Percentiles rank a stretch among this genome's conserved stretches.
Conservation (phyloP, 768 basidiomycete genomes). For the Phlebiopsis flavidoalba region DNA sequence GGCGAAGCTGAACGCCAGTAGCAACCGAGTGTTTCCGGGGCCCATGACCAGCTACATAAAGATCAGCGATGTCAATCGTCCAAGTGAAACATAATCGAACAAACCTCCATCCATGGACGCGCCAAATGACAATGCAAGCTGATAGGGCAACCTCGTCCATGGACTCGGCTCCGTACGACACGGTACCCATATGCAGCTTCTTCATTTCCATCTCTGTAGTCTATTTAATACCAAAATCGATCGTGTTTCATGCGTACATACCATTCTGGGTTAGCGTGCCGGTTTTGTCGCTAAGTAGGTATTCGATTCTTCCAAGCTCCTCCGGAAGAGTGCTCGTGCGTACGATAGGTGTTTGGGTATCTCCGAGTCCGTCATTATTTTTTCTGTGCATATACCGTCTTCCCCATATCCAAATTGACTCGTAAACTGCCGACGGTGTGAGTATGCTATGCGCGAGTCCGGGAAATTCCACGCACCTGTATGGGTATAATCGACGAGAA, state of each 20-base stretch:
- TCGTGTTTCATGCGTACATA: constrained; percentile 28
- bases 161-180: constrained; percentile 95
- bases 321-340: constrained; percentile 97
- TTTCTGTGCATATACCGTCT: constrained; percentile 94
- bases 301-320: constrained; percentile 92
- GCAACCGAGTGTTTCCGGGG: constrained; percentile 39
- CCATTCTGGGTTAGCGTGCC: constrained; percentile 98
- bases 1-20: constrained; percentile 80
- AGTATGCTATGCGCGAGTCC: neutral
- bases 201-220: constrained; percentile 96
- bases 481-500: constrained; percentile 99
- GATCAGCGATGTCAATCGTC: neutral
- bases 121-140: constrained; percentile 83
- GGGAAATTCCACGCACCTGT: constrained; percentile 56
- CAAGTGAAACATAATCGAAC: neutral
- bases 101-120: constrained; percentile 37
- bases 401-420: constrained; percentile 99
- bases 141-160: constrained; percentile 98
- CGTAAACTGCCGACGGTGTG: constrained; percentile 57
- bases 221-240: neutral
- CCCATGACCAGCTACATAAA: neutral
- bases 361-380: constrained; percentile 90
- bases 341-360: constrained; percentile 95
- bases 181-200: constrained; percentile 97
- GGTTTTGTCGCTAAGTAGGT: constrained; percentile 95